These are phyloP conservation scores for Rosa hybrid DNA, from an alignment of 331 rosid species.

Conservation along the genomic window DNA sequence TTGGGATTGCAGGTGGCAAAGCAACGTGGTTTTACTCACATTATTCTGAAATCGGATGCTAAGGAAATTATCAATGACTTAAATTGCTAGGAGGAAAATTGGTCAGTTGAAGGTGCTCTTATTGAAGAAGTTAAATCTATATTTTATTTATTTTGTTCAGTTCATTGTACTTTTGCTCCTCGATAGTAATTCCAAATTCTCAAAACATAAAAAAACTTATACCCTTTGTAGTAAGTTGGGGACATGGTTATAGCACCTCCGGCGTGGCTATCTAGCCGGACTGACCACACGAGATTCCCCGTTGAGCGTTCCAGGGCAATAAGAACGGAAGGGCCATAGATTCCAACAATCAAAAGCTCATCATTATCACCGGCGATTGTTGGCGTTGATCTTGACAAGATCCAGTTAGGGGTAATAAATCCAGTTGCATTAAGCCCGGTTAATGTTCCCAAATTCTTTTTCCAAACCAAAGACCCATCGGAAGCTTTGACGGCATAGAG, in stretches of 20 bases:
- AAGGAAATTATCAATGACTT: too few species aligned
- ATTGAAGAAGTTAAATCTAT: too few species aligned
- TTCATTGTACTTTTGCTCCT: too few species aligned
- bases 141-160: too few species aligned
- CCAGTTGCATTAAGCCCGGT: constrained; percentile 23
- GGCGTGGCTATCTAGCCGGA: constrained; percentile 6
- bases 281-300: constrained; percentile 28
- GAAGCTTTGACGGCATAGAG: constrained; percentile 22
- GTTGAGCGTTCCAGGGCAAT: constrained; percentile 24
- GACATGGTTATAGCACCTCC: constrained; percentile 31
- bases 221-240: constrained; percentile 30
- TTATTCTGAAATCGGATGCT: too few species aligned
- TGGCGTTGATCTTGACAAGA: constrained; percentile 28
- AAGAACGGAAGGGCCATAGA: constrained; percentile 32
- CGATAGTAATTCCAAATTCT: too few species aligned
- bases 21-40: too few species aligned
- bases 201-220: too few species aligned
- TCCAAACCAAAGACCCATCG: constrained; percentile 29
- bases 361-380: constrained; percentile 10
- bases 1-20: too few species aligned
- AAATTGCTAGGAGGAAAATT: too few species aligned
- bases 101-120: too few species aligned
- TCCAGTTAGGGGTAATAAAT: not conserved
- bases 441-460: constrained; percentile 11
- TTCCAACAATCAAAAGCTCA: constrained; percentile 20